phyloP scores from a whole-genome alignment of 2,329 filamentous ascomycete genomes.

The Aspergillus intermedius region DNA sequence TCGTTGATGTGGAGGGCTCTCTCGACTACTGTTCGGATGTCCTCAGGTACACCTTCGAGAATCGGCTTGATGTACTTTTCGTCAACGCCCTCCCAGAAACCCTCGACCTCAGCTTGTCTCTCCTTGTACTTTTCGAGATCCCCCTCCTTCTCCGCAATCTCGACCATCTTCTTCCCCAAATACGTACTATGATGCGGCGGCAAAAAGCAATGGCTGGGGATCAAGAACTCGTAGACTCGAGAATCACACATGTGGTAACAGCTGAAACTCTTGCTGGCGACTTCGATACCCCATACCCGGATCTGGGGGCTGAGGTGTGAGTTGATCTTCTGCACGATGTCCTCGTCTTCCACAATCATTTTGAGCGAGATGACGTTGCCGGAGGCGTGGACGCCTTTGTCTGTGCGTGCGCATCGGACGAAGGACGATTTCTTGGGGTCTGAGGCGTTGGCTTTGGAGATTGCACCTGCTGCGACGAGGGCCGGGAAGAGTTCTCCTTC shows the following conservation, averaged over 20 bases:
- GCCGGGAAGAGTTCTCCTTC: conserved; percentile 92
- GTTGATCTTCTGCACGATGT: conserved; percentile 90
- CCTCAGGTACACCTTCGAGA: conserved; percentile 41
- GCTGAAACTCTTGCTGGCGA: conserved; percentile 85
- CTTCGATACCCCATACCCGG: conserved; percentile 85
- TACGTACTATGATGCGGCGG: conserved; percentile 87
- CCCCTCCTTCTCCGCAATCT: conserved; percentile 66
- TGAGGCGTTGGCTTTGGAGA: conserved; percentile 92
- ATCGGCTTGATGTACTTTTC: conserved; percentile 70
- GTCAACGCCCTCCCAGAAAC: conserved; percentile 79
- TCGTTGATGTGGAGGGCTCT: conserved; percentile 36
- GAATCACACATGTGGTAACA: conserved; percentile 94
- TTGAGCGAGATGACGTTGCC: conserved; percentile 94
- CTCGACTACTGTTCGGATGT: conserved; percentile 34
- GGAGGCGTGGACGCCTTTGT: conserved; percentile 95
- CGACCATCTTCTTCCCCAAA: conserved; percentile 74
- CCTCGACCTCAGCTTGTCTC: conserved; percentile 68
- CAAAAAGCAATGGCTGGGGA: conserved; percentile 86
- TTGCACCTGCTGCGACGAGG: conserved; percentile 83
- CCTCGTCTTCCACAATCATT: conserved; percentile 84
- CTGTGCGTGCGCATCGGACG: conserved; percentile 87
- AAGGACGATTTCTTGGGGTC: conserved; percentile 95
- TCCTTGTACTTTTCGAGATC: conserved; percentile 62
- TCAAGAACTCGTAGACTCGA: conserved; percentile 92
- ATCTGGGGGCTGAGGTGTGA: conserved; percentile 78